Conservation (phyloP, 345 rosid genomes). For the Excoecaria agallocha region DNA sequence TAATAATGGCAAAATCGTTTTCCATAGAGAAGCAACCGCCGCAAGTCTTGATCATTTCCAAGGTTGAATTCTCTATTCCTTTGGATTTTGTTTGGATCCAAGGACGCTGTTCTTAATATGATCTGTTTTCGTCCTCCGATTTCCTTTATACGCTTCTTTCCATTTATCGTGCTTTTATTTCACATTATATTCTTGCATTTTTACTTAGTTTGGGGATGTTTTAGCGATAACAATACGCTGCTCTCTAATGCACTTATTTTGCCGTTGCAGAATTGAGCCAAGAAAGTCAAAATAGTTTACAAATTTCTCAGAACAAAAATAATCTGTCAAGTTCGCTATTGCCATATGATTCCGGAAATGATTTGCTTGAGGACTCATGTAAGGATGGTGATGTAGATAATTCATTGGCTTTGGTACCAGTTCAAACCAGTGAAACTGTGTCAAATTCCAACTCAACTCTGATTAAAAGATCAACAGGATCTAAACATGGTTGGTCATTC, state of each 20-base stretch:
- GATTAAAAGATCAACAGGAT: constrained; percentile 14
- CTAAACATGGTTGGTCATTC: constrained; percentile 61
- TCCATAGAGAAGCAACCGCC: constrained; percentile 60
- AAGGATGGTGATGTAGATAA: constrained; percentile 28
- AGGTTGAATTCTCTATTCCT: constrained; percentile 30
- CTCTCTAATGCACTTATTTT: constrained; percentile 11
- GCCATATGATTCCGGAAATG: constrained; percentile 15
- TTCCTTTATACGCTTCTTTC: background rate
- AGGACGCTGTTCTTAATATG: background rate
- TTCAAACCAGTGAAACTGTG: constrained; percentile 31
- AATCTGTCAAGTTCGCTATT: constrained; percentile 3
- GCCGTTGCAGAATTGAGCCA: constrained; percentile 24
- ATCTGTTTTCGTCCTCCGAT: background rate
- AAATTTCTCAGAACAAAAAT: constrained; percentile 8
- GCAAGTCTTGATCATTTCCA: constrained; percentile 17
- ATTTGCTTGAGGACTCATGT: constrained; percentile 10
- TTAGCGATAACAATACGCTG: no score
- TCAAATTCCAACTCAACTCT: constrained; percentile 21
- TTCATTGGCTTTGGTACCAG: constrained; percentile 55
- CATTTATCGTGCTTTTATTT: no score
- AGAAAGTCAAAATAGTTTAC: constrained; percentile 13
- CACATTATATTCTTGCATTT: no score
- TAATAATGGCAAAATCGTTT: constrained; percentile 66
- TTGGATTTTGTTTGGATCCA: background rate
- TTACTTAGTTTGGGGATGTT: background rate